Evolutionary conservation across 2,329 filamentous ascomycete species (phyloP).

Genomic region (Fusarium drepaniforme): DNA sequence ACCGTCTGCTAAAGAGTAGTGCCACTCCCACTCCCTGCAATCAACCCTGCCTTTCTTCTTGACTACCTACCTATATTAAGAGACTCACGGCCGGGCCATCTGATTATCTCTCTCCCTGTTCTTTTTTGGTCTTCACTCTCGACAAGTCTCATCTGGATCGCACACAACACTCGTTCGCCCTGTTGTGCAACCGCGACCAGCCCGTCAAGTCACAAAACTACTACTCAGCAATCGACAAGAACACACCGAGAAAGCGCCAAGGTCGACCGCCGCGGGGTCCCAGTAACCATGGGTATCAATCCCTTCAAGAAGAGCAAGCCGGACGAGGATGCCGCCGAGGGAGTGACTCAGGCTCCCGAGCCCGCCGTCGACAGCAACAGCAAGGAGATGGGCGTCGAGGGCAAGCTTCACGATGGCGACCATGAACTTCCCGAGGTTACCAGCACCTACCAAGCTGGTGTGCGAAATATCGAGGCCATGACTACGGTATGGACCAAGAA

Average conservation of each 20-base stretch:
- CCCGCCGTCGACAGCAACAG: not conserved
- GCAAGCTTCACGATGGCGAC: slow-evolving; percentile 45
- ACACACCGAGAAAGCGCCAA: not conserved
- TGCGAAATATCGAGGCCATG: slow-evolving; percentile 62
- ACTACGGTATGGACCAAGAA: slow-evolving; percentile 56
- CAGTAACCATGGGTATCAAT: slow-evolving; percentile 16
- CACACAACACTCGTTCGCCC: not conserved
- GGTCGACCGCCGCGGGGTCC: not conserved
- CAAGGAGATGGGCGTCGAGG: slow-evolving; percentile 23
- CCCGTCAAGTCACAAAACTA: not conserved
- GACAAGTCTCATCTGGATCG: not conserved
- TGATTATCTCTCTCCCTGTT: not conserved
- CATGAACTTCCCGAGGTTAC: slow-evolving; percentile 44
- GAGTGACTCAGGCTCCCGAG: not conserved
- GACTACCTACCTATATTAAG: slow-evolving; percentile 7
- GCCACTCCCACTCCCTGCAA: not conserved
- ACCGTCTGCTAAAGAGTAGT: slow-evolving; percentile 1
- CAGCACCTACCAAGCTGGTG: slow-evolving; percentile 54
- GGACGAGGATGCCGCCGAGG: not conserved
- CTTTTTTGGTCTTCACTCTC: not conserved
- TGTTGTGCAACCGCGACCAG: slow-evolving; percentile 7
- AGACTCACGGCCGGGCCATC: not conserved
- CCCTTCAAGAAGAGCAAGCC: slow-evolving; percentile 9
- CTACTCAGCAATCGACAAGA: not conserved
- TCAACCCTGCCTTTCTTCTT: not conserved